Evolutionary conservation across 2,329 filamentous ascomycete genomes (phyloP), one percentile per base, ranked within the genome.

Genomic region (Dothidotthia symphoricarpi): DNA sequence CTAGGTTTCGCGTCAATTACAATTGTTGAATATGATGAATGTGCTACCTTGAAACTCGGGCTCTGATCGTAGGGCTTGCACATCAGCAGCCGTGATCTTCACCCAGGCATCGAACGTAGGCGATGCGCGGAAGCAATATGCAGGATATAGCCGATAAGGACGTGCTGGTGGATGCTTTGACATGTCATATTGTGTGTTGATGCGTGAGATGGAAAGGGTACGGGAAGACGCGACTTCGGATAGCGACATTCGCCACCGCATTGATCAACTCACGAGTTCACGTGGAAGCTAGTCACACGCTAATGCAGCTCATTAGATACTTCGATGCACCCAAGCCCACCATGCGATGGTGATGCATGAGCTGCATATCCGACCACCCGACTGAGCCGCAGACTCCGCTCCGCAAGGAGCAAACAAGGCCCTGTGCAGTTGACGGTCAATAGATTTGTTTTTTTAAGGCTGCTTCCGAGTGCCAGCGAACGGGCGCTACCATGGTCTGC

Each of bases 91-190:
- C 1, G 75, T 74, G 47, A 84, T 69, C 57, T 81, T 81, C 61
- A 81, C 80, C 81, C 81, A 84, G 57, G 70, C 60, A 64, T 76
- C 74, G 63, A 75, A 81, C 7, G 81, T 83, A n/a, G 76, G 75
- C 5, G 81, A 82, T 24, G 70, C 71, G 31, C 67, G 64, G 61
- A 80, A 82, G 69, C 77, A 82, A 59, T 75, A 80, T 25, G 75
- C 75, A 12, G 80, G 77, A 47, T 82, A 81, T 45, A 78, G 48
- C 45, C 53, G 48, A 49, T 55, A 57, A 11, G 62, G 38, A 34
- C 41, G 53, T 44, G 47, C 35, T 31, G 45, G 41, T 34, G 41
- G 43, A 39, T 46, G 47, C 45, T 47, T 54, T 51, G 53, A 59
- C 54, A 59, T 59, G 19, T 60, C 57, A 63, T 63, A 28, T 47